These are phyloP conservation scores for Cardiospermum halicacabum DNA, from an alignment of 345 rosid genomes.

Conservation along the genomic window DNA sequence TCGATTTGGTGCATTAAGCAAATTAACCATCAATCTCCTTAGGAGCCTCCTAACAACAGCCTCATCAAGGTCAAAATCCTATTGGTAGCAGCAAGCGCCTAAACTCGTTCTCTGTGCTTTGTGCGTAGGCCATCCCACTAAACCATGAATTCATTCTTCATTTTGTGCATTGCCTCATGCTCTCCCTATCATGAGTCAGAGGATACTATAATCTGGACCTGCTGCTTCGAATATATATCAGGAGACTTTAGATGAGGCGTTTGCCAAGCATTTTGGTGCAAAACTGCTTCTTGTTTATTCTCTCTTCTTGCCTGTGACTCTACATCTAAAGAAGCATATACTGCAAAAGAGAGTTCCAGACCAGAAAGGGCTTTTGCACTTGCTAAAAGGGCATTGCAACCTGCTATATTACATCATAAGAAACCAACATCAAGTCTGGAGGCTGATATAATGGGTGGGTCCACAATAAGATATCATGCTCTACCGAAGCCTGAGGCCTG, in stretches of 20 bases:
- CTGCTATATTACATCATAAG: conserved; percentile 56
- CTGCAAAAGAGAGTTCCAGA: conserved; percentile 64
- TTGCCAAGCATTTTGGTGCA: conserved; percentile 84
- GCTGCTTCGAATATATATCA: conserved; percentile 92
- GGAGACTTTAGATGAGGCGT: conserved; percentile 82
- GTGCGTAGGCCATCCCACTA: too few relatives aligned
- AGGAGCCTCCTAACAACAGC: too few relatives aligned
- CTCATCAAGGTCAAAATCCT: too few relatives aligned
- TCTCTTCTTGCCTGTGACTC: conserved; percentile 70
- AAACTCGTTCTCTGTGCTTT: too few relatives aligned
- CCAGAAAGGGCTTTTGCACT: conserved; percentile 61
- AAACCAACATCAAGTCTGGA: conserved; percentile 92
- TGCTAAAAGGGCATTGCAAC: conserved; percentile 59
- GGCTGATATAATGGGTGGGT: too few relatives aligned
- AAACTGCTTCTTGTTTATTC: conserved; percentile 77
- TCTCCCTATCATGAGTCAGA: conserved; percentile 67
- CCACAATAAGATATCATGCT: conserved; percentile 61
- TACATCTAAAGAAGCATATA: conserved; percentile 39
- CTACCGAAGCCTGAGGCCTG: conserved; percentile 78
- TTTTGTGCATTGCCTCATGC: too few relatives aligned
- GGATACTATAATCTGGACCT: conserved; percentile 32
- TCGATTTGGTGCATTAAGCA: too few relatives aligned
- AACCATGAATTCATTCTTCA: too few relatives aligned
- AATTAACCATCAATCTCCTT: too few relatives aligned
- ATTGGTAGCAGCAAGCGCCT: too few relatives aligned